Evolutionary conservation across 2,329 filamentous ascomycete species (phyloP).

Genomic region (Ophiostoma novo-ulmi): DNA sequence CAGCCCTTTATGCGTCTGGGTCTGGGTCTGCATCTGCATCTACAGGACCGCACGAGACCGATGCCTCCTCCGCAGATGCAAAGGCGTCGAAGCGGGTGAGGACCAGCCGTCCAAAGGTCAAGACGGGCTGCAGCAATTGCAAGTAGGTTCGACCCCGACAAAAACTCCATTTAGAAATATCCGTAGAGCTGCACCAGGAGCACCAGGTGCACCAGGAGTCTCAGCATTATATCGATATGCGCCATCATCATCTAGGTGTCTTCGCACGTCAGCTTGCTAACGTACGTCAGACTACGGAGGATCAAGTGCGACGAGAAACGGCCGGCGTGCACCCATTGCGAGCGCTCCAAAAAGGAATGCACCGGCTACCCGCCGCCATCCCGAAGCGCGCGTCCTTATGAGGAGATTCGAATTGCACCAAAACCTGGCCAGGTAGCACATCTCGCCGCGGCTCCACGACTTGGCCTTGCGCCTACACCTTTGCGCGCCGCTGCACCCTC

Average conservation of each 20-base stretch:
- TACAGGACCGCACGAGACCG: background rate
- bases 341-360: constrained; percentile 54
- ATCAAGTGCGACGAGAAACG: constrained; percentile 64
- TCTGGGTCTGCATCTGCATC: background rate
- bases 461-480: background rate
- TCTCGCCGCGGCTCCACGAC: constrained; percentile 26
- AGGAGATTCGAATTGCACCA: constrained; percentile 48
- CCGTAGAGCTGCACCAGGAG: background rate
- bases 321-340: constrained; percentile 56
- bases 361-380: constrained; percentile 57
- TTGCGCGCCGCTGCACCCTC: background rate
- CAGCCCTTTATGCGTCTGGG: background rate
- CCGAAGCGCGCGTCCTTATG: constrained; percentile 43
- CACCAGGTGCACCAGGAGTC: background rate
- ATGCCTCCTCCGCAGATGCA: background rate
- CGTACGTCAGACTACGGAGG: constrained; percentile 46
- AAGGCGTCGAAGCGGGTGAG: constrained; percentile 40
- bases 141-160: constrained; percentile 47
- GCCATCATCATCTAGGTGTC: background rate
- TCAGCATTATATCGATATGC: background rate
- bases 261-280: constrained; percentile 23
- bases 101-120: constrained; percentile 57
- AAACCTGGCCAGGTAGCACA: constrained; percentile 35
- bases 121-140: constrained; percentile 63
- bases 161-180: background rate